Evolutionary conservation across 805 yeast genomes (phyloP).

Genomic region (Kluyveromyces aestuarii): DNA sequence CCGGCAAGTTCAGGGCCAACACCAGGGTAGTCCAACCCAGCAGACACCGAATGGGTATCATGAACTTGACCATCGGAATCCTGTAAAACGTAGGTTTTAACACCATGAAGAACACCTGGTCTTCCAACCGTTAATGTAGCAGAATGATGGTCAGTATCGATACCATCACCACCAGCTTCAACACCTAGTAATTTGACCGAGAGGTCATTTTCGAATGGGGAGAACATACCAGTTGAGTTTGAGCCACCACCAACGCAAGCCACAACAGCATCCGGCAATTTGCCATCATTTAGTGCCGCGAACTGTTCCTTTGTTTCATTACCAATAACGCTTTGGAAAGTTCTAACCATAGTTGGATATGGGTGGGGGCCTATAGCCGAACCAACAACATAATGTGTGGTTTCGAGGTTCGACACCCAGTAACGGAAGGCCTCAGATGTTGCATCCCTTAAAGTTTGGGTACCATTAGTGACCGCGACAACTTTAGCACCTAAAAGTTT

Average conservation of each 20-base stretch:
- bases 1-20: constrained; percentile 96
- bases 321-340: constrained; percentile 97
- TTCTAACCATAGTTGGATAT: constrained; percentile 94
- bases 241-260: constrained; percentile 99
- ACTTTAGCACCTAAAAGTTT: constrained; percentile 93
- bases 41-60: constrained; percentile 96
- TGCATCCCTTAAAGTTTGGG: constrained; percentile 93
- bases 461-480: constrained; percentile 88
- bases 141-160: constrained; percentile 80
- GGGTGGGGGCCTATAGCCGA: constrained; percentile 99
- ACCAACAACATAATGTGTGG: constrained; percentile 94
- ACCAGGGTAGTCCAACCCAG: constrained; percentile 98
- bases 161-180: constrained; percentile 98
- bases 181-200: constrained; percentile 81
- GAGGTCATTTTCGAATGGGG: constrained; percentile 79
- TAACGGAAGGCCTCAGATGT: constrained; percentile 92
- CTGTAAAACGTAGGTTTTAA: constrained; percentile 86
- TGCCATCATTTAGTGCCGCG: constrained; percentile 65
- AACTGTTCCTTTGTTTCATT: constrained; percentile 90
- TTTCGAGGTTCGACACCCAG: constrained; percentile 83
- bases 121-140: constrained; percentile 93
- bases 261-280: constrained; percentile 85
- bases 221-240: constrained; percentile 91
- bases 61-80: constrained; percentile 90
- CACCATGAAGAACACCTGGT: constrained; percentile 98